Percentiles rank a stretch among this genome's conserved stretches.
Conservation (phyloP, 1,284 basidiomycete genomes). For the Leccinum solheimii region DNA sequence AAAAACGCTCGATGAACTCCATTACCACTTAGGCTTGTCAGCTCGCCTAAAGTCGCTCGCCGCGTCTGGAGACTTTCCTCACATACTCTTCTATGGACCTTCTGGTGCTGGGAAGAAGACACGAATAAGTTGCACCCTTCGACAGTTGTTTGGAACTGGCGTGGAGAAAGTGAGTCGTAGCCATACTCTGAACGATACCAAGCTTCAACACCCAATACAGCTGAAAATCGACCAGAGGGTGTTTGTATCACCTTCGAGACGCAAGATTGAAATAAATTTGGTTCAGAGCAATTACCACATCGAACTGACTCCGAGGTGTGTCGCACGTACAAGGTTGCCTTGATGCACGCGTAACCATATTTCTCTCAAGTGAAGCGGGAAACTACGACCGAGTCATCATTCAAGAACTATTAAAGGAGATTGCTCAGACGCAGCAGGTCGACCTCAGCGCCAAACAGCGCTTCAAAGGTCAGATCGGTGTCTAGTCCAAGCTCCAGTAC, state of each 20-base stretch:
- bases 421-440: slow-evolving; percentile 98
- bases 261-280: slow-evolving; percentile 96
- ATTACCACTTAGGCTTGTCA: slow-evolving; percentile 87
- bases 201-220: slow-evolving; percentile 43
- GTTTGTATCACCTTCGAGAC: slow-evolving; percentile 91
- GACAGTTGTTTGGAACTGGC: slow-evolving; percentile 89
- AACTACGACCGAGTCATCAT: slow-evolving; percentile 96
- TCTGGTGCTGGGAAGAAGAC: slow-evolving; percentile 99
- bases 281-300: slow-evolving; percentile 98
- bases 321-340: not conserved
- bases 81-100: slow-evolving; percentile 97
- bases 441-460: slow-evolving; percentile 93
- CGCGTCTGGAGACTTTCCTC: slow-evolving; percentile 91
- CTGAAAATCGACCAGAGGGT: slow-evolving; percentile 98
- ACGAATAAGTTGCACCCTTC: slow-evolving; percentile 85
- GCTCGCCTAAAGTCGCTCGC: slow-evolving; percentile 80
- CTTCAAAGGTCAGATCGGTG: slow-evolving; percentile 78
- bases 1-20: slow-evolving; percentile 78
- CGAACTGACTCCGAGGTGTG: slow-evolving; percentile 93
- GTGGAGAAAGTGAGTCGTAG: slow-evolving; percentile 79
- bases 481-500: not conserved
- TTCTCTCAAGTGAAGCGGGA: slow-evolving; percentile 79
- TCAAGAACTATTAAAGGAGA: slow-evolving; percentile 97
- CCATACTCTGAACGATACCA: not conserved
- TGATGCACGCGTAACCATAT: not conserved